Base-by-base conservation (phyloP, 164 flowering plant genomes). In the Hamamelis virginiana region DNA sequence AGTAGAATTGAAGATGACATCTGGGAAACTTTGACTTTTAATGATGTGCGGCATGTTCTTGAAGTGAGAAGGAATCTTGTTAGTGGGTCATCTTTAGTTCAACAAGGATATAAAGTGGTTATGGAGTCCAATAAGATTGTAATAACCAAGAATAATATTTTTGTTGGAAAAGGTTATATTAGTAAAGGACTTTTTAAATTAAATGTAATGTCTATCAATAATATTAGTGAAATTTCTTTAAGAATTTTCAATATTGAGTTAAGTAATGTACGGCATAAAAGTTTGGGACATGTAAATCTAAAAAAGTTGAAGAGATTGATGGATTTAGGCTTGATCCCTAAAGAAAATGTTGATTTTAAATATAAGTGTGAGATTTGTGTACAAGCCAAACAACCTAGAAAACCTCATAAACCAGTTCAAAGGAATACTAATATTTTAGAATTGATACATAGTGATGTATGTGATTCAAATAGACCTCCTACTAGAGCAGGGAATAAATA, bases 111-210 rank as follows among this genome's bases (percentile, higher is more conserved):
- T 45, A 59, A 59, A 47, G 43, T 47, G 16, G 58, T 43, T 15
- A 19, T 69, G 6, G 70, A 60, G 15, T 64, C 38, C 13, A 47
- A 45, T 23, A 27, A 60, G 33, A 9, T 43, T 18, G 64, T 66
- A 15, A 51, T 75, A 1, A 59, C 67, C 0, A 75, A 66, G 33
- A 64, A 46, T 62, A 43, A 48, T 14, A 4, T 45, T 1, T 67
- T 67, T 57, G 62, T 71, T 15, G 68, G 75, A 14, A 75, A 75
- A 19, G 59, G 62, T 1, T 67, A 44, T 63, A 53, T 41, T 1
- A 12, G 58, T 68, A 65, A 64, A 41, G 21, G 65, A 0, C 46
- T 62, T 47, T 57, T 71, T 57, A 62, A 55, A 11, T 19, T 59
- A 2, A 47, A 48, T 46, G 57, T 59, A 15, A 16, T 15, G 5